Evolutionary conservation across 2,329 filamentous ascomycete species (phyloP), one percentile per base, ranked within the genome.

Genomic region (Geosmithia morbida): DNA sequence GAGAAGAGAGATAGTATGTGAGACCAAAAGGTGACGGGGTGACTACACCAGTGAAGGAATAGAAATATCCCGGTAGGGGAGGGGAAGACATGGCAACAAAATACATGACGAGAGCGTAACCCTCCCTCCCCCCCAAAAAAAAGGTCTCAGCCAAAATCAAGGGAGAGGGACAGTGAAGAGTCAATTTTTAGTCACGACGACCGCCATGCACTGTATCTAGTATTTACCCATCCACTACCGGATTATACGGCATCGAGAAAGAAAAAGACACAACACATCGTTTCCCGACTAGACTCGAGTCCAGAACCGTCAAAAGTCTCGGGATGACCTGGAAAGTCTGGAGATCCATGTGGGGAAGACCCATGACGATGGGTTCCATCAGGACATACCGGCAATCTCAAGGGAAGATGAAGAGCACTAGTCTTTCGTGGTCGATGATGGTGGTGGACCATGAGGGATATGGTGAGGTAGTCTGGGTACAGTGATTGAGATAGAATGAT

Each of bases 161-260:
- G 48, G 48, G 48, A 50, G 22, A 37, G 33, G 33, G 33, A 37
- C 3, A 37, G 33, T 11, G 33, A 11, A 37, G 48, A 44, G 17
- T 48, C 33, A 45, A 44, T 37, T 30, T 50, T 50, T 50, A 50
- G 48, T 50, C 48, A 50, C 48, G 45, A 37, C 33, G 33, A 11
- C 14, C 14, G 3, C 22, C 8, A 26, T 26, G 8, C 22, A 26
- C 22, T 26, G 22, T 26, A 37, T 37, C 13, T 37, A 11, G 6
- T 3, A 37, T 26, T 26, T 5, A 37, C 33, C 33, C 11, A 30
- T 30, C 29, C 11, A 30, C 29, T 30, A 37, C 33, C 11, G 33
- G 11, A 37, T 37, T 13, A 3, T 37, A 37, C 33, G 33, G 33
- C 33, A 37, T 37, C 33, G 10, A 37, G 33, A 37, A 26, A 26